A percentile compares a stretch with the other conserved stretches of the same genome.
phyloP scores from a whole-genome alignment of 257 asterid genomes.

The Verbena officinalis region DNA sequence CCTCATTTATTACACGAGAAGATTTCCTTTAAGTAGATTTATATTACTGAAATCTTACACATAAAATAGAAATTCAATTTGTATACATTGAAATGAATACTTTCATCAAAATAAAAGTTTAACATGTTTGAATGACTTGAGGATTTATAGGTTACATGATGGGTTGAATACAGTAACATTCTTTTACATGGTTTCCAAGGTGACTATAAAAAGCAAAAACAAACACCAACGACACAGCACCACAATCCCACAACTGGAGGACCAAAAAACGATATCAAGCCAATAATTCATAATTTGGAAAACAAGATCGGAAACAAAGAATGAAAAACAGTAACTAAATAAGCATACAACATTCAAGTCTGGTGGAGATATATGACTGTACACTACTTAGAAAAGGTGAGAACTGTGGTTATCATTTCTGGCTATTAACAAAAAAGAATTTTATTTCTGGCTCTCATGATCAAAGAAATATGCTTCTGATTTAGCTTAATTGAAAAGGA shows the following conservation, averaged over 20 bases:
- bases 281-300: neutral
- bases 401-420: too few relatives aligned
- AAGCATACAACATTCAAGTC: conserved; percentile 8
- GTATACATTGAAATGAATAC: neutral
- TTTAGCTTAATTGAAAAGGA: neutral
- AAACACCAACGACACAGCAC: neutral
- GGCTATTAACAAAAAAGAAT: too few relatives aligned
- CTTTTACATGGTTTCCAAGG: neutral
- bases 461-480: conserved; percentile 1
- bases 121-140: neutral
- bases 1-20: neutral
- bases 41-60: neutral
- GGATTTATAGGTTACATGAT: neutral
- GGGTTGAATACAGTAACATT: neutral
- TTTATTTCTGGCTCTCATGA: neutral
- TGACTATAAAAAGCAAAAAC: neutral
- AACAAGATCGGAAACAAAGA: too few relatives aligned
- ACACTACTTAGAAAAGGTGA: neutral
- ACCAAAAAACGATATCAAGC: neutral
- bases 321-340: neutral
- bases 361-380: conserved; percentile 10
- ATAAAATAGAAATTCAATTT: neutral
- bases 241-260: conserved; percentile 2
- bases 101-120: neutral
- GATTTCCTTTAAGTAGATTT: neutral